Evolutionary conservation across 495 filamentous ascomycete genomes (phyloP).

Genomic region (Lasiosphaeria hispida): DNA sequence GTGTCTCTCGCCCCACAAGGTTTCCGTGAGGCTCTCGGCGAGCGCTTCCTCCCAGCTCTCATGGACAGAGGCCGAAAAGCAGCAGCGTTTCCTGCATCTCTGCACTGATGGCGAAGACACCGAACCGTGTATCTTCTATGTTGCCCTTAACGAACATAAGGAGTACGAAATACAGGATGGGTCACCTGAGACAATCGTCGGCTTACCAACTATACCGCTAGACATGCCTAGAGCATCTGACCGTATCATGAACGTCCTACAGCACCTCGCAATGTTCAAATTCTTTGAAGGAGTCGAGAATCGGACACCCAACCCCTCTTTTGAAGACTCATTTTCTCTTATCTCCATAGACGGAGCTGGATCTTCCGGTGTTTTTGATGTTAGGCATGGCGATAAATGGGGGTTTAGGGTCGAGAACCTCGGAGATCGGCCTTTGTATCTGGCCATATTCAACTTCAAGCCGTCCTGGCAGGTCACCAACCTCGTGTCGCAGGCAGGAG

Average conservation of each 20-base stretch:
- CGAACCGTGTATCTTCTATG: too few relatives aligned
- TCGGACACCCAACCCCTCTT: neutral
- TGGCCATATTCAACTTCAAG: constrained; percentile 12
- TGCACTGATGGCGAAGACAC: too few relatives aligned
- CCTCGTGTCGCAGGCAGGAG: constrained; percentile 8
- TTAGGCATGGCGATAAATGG: constrained; percentile 7
- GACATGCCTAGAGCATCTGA: neutral
- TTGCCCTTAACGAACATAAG: too few relatives aligned
- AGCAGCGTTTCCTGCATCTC: too few relatives aligned
- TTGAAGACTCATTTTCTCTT: neutral
- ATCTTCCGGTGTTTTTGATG: constrained; percentile 4
- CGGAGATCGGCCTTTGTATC: constrained; percentile 6
- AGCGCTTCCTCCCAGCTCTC: too few relatives aligned
- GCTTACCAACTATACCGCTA: neutral
- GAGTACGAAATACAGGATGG: too few relatives aligned
- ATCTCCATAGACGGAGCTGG: neutral
- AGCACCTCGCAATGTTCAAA: neutral
- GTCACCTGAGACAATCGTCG: too few relatives aligned
- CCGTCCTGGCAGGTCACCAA: constrained; percentile 6
- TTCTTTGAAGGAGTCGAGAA: constrained; percentile 10
- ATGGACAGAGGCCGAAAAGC: too few relatives aligned
- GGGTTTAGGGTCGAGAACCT: constrained; percentile 10
- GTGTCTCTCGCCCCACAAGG: too few relatives aligned
- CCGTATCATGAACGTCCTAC: too few relatives aligned
- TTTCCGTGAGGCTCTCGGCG: too few relatives aligned